These are phyloP conservation scores for Starmerella vaccinii DNA, from an alignment of 805 yeast species.

Conservation along the genomic window DNA sequence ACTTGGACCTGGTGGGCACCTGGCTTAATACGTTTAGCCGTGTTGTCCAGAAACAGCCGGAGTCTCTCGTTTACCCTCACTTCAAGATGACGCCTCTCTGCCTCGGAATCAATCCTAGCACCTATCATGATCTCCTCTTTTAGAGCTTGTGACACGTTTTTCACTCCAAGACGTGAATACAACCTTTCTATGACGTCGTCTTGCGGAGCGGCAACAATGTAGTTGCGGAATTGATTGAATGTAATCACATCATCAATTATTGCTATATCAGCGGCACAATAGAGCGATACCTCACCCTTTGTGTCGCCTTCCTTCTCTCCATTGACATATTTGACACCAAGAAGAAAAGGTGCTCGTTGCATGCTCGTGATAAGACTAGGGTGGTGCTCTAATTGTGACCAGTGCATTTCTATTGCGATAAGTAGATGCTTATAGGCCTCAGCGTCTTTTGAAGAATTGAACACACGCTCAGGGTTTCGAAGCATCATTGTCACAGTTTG, in stretches of 20 bases:
- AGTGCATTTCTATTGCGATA: slow-evolving; percentile 10
- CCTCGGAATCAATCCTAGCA: slow-evolving; percentile 11
- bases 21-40: slow-evolving; percentile 19
- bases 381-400: slow-evolving; percentile 12
- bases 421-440: slow-evolving; percentile 25
- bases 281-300: slow-evolving; percentile 23
- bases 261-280: slow-evolving; percentile 27
- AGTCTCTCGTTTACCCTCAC: slow-evolving; percentile 29
- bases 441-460: slow-evolving; percentile 23
- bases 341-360: slow-evolving; percentile 27
- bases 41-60: slow-evolving; percentile 29
- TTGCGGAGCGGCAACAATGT: slow-evolving; percentile 31
- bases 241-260: slow-evolving; percentile 33
- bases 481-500: slow-evolving; percentile 27
- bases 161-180: slow-evolving; percentile 29
- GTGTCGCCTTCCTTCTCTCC: background rate
- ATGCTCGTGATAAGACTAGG: slow-evolving; percentile 22
- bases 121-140: slow-evolving; percentile 28
- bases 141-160: slow-evolving; percentile 25
- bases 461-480: slow-evolving; percentile 2
- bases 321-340: slow-evolving; percentile 22
- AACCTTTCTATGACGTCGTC: slow-evolving; percentile 28
- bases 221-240: slow-evolving; percentile 30
- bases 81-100: slow-evolving; percentile 16
- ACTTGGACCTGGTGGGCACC: slow-evolving; percentile 18